phyloP scores from a whole-genome alignment of 1,284 basidiomycete genomes.

The Marasmius oreades region DNA sequence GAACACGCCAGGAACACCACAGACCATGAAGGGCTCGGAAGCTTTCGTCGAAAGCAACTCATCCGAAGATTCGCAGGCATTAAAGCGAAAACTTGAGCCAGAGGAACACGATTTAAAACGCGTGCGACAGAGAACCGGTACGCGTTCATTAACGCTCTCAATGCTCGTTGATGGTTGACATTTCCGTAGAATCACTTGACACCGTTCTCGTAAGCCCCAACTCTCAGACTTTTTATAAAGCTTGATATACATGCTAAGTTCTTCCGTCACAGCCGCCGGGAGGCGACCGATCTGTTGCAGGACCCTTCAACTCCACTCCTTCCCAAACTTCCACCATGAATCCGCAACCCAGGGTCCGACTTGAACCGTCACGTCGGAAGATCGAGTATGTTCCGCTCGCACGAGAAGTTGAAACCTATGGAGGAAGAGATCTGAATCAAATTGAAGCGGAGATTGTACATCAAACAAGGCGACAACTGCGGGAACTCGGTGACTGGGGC shows the following conservation, averaged over 20 bases:
- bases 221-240: not conserved
- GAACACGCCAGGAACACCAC: slow-evolving; percentile 34
- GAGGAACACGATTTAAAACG: slow-evolving; percentile 67
- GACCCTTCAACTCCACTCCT: slow-evolving; percentile 16
- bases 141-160: slow-evolving; percentile 20
- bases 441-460: slow-evolving; percentile 64
- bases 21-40: slow-evolving; percentile 19
- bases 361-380: slow-evolving; percentile 65
- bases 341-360: slow-evolving; percentile 30
- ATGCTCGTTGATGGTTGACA: slow-evolving; percentile 3
- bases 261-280: slow-evolving; percentile 26
- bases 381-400: slow-evolving; percentile 89
- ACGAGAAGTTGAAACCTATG: slow-evolving; percentile 74
- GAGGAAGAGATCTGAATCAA: slow-evolving; percentile 80
- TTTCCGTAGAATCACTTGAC: slow-evolving; percentile 13
- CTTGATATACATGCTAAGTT: slow-evolving; percentile 3
- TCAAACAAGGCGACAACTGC: slow-evolving; percentile 49
- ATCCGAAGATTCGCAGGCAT: slow-evolving; percentile 49
- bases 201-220: slow-evolving; percentile 13
- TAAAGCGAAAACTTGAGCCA: slow-evolving; percentile 68
- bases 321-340: slow-evolving; percentile 22
- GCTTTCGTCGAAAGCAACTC: slow-evolving; percentile 29
- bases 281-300: slow-evolving; percentile 11
- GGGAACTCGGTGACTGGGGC: slow-evolving; percentile 79
- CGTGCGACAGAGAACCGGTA: slow-evolving; percentile 66